A percentile compares a stretch with the other conserved stretches of the same genome.
phyloP scores from a whole-genome alignment of 352 stramenopile genomes.

The Globisporangium megalacanthum region DNA sequence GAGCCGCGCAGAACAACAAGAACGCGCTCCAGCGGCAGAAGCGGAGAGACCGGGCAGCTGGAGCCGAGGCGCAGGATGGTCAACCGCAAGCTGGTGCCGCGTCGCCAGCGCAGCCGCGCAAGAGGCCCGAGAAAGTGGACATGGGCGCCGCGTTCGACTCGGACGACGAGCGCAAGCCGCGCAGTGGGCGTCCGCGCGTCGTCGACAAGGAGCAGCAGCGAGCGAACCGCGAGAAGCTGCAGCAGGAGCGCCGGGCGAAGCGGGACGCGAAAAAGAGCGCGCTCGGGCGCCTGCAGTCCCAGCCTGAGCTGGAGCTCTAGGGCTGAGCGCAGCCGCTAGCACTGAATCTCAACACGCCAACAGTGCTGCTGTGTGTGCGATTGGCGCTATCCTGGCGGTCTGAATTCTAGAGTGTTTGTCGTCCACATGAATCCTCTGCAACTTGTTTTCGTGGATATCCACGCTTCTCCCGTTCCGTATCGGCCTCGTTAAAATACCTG shows the following conservation, averaged over 20 bases:
- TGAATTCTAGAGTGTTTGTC: no score
- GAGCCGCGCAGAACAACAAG: slow-evolving; percentile 12
- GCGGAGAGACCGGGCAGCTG: slow-evolving; percentile 3
- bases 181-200: slow-evolving; percentile 18
- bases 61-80: not conserved
- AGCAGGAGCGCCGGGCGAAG: slow-evolving; percentile 44
- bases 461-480: no score
- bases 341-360: no score
- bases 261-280: slow-evolving; percentile 56
- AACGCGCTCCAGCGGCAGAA: slow-evolving; percentile 14
- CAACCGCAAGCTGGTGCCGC: slow-evolving; percentile 2
- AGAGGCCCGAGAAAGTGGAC: slow-evolving; percentile 43
- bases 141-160: slow-evolving; percentile 77
- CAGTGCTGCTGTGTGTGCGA: no score
- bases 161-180: slow-evolving; percentile 27
- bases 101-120: not conserved
- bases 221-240: slow-evolving; percentile 53
- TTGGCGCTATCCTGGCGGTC: no score
- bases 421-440: no score
- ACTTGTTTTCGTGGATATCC: no score
- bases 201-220: slow-evolving; percentile 53
- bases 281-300: slow-evolving; percentile 35
- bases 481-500: no score
- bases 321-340: no score
- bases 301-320: slow-evolving; percentile 43